Evolutionary conservation across 2,329 filamentous ascomycete species (phyloP), one percentile per base, ranked within the genome.

Genomic region (Dactylellina leptospora): DNA sequence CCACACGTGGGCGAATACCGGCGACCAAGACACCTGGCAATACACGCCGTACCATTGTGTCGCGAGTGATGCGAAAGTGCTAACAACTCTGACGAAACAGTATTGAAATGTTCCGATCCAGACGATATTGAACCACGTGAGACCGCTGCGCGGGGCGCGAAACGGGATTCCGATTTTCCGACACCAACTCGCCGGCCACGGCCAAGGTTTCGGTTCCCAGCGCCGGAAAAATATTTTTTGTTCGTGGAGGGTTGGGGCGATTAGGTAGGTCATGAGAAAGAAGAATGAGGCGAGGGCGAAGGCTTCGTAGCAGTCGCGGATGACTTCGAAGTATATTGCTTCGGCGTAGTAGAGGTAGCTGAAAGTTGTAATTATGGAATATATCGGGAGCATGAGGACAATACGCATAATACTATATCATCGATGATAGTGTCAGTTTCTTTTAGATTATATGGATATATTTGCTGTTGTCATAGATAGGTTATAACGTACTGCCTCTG

Each of bases 241-340:
- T 23, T 87, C 84, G 79, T 93, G 91, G 20, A 96, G 81, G 75
- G 88, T 87, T 5, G 90, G 89, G 3, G 89, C 90, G 73, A 92
- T 84, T 79, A 95, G 95, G 77, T 91, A 85, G 79, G 91, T 95
- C 77, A 96, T 82, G 48, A 96, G 83, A 6, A 89, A 87, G 80
- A 96, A 96, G 83, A 96, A 96, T 74, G 90, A 90, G 27, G 90
- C 88, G 74, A 96, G 93, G 64, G 91, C 90, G 77, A 96, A 93
- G 9, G 92, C 91, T 81, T 96, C 92, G 79, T 96, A 96, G 80
- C 90, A 93, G 79, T 95, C 90, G 61, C 90, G 87, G 44, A 93
- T 82, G 56, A 95, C 88, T 77, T 91, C 85, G 79, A 89, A 95
- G 81, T 96, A 96, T 63, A 95, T 86, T 51, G 89, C 87, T 77